Percentiles rank a stretch among this genome's conserved stretches.
Conservation (phyloP, 805 yeast species). For the Kockiozyma suomiensis region DNA sequence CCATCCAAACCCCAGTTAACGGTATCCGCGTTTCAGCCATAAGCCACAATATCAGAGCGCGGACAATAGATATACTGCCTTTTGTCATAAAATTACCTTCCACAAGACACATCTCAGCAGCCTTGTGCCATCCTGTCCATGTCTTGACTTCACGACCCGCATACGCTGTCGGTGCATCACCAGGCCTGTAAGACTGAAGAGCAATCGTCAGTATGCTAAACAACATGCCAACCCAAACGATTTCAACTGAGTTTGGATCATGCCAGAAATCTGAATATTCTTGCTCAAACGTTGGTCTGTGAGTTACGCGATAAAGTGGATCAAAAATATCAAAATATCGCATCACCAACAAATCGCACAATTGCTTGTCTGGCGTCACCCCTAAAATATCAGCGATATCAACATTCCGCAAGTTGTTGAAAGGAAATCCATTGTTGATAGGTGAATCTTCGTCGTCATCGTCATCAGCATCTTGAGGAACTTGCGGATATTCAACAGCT, state of each 20-base stretch:
- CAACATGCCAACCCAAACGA: constrained; percentile 40
- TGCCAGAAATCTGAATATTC: constrained; percentile 40
- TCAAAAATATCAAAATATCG: constrained; percentile 40
- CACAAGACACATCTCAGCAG: constrained; percentile 40
- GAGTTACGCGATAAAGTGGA: constrained; percentile 38
- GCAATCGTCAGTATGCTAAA: constrained; percentile 39
- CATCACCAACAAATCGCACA: constrained; percentile 36
- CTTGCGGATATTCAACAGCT: constrained; percentile 1
- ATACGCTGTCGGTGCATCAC: constrained; percentile 35
- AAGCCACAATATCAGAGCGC: constrained; percentile 41
- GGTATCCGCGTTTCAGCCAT: constrained; percentile 35
- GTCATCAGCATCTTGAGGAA: neutral
- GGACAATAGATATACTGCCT: constrained; percentile 39
- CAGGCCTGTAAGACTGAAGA: constrained; percentile 36
- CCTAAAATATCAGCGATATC: constrained; percentile 36
- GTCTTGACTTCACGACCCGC: constrained; percentile 31
- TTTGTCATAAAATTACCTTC: constrained; percentile 40
- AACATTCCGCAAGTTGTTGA: constrained; percentile 13
- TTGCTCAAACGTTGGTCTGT: constrained; percentile 39
- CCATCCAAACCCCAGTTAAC: constrained; percentile 33
- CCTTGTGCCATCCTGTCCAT: constrained; percentile 38
- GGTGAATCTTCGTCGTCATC: neutral
- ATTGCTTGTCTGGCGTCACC: constrained; percentile 35
- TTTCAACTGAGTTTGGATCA: constrained; percentile 37
- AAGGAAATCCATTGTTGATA: constrained; percentile 22